phyloP scores from a whole-genome alignment of 2,329 filamentous ascomycete genomes.

The Ceratocystis destructans region DNA sequence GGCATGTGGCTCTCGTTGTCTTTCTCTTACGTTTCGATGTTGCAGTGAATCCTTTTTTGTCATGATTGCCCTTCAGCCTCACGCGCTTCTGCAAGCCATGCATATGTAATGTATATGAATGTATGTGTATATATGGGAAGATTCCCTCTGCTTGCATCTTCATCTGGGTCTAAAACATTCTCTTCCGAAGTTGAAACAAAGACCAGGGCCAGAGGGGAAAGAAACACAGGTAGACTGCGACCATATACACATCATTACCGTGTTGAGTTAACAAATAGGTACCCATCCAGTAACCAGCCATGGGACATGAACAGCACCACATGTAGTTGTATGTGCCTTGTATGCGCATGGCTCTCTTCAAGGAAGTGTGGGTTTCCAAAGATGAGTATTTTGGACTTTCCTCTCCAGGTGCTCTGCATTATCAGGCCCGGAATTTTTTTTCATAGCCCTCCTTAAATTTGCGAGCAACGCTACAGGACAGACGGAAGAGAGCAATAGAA shows the following conservation, averaged over 20 bases:
- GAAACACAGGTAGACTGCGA: neutral
- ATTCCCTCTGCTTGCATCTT: no score
- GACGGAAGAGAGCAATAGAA: no score
- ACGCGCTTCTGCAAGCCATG: constrained; percentile 7
- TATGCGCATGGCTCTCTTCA: neutral
- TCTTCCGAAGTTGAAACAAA: neutral
- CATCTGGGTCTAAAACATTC: neutral
- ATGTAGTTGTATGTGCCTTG: no score
- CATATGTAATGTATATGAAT: neutral
- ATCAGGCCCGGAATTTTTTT: neutral
- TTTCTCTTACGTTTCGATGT: neutral
- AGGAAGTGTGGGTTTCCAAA: neutral
- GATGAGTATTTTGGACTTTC: neutral
- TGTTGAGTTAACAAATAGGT: neutral
- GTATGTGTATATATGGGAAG: neutral
- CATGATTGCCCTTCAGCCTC: constrained; percentile 4
- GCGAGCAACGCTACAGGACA: no score
- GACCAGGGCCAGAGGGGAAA: neutral
- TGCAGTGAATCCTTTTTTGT: neutral
- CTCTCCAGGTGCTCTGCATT: neutral
- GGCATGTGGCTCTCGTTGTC: no score
- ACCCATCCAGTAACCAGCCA: neutral
- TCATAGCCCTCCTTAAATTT: no score
- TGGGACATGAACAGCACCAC: no score
- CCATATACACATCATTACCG: neutral